These are phyloP conservation scores for Linanthus parryae DNA, from an alignment of 148 eudicot species.

Conservation along the genomic window DNA sequence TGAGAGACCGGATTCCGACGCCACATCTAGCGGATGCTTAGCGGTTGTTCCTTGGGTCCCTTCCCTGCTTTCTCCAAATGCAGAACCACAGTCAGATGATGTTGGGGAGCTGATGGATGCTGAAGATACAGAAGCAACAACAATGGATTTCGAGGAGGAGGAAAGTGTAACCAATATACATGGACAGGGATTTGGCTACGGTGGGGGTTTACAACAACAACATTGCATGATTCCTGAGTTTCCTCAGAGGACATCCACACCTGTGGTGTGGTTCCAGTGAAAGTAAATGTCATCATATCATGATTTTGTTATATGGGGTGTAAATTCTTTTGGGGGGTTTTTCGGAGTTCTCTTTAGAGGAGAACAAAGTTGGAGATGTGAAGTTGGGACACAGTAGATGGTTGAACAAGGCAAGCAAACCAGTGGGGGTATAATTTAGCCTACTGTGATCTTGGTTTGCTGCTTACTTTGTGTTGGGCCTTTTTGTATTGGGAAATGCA, in stretches of 20 bases:
- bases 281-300: background rate
- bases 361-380: conserved; percentile 1
- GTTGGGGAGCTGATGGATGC: conserved; percentile 55
- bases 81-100: conserved; percentile 11
- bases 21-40: conserved; percentile 24
- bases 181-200: conserved; percentile 11
- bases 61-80: conserved; percentile 20
- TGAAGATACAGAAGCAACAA: conserved; percentile 39
- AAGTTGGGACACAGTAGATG: too few species aligned
- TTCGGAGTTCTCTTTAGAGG: too few species aligned
- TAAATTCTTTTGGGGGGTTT: too few species aligned
- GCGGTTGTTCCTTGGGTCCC: conserved; percentile 89
- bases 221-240: conserved; percentile 70
- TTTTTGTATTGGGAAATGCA: too few species aligned
- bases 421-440: too few species aligned
- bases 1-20: conserved; percentile 4
- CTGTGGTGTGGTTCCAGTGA: conserved; percentile 59
- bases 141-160: conserved; percentile 78
- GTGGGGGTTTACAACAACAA: conserved; percentile 47
- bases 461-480: too few species aligned
- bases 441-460: too few species aligned
- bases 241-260: conserved; percentile 43
- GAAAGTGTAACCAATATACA: conserved; percentile 10
- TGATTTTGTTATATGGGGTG: too few species aligned
- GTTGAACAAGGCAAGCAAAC: too few species aligned